Base-by-base conservation (phyloP, 2,329 filamentous ascomycete genomes). In the Botrytis pseudocinerea region DNA sequence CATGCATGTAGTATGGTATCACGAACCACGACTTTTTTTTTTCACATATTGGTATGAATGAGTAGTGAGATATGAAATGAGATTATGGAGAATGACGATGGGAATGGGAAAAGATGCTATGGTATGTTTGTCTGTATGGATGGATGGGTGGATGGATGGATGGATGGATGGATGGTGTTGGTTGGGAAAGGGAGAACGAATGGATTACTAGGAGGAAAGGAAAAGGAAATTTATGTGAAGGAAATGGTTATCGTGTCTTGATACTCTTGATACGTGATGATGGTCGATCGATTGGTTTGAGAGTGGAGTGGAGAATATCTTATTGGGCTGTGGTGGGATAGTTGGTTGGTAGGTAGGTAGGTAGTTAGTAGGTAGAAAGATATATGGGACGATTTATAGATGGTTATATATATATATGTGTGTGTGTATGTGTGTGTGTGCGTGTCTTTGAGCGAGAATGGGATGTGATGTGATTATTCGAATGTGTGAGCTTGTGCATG, bases 31-130 rank as follows among this genome's bases (percentile, higher is more conserved):
- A 35, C 46, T 32, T 38, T 51, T 51, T 46, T 54, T n/a, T 8
- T n/a, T 64, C 46, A 65, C 46, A 68, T 16, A 68, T 35, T 48
- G n/a, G 64, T 68, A 40, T 40, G 51, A 68, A 63, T 51, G 69
- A 40, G 69, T 40, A 22, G 69, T 54, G 57, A 69, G 22, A 51
- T 20, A 59, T 57, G 65, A 66, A 44, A 68, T 14, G 65, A 57
- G 46, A 57, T 40, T 14, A 42, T 28, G 65, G 48, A 42, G 2
- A 51, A 51, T 7, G 0, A 51, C 4, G 35, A 68, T 20, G 32
- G 59, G 6, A 38, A 46, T 38, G 62, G 25, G 16, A 25, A 10
- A 22, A 22, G 18, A 40, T 54, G 62, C 20, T 12, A 69, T 14
- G 20, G 8, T 18, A 28, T 54, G 65, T 48, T 57, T 38, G 35